Conservation (phyloP, 768 basidiomycete genomes). For the Tricholoma bakamatsutake region DNA sequence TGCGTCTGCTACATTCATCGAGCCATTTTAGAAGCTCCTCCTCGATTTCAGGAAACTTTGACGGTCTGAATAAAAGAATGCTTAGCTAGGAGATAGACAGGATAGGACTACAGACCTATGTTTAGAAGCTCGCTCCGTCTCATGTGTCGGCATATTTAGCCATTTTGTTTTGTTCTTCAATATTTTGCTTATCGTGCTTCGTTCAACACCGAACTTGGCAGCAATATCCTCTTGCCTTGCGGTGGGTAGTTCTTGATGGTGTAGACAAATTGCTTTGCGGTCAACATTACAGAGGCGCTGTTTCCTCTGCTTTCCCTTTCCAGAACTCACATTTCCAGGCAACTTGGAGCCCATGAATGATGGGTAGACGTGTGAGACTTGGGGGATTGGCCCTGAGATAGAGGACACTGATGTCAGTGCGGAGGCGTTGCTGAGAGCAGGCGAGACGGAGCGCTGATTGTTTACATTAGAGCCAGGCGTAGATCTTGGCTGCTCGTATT, state of each 20-base stretch:
- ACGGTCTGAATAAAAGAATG: slow-evolving; percentile 40
- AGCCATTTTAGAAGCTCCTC: slow-evolving; percentile 56
- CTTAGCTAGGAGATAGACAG: slow-evolving; percentile 8
- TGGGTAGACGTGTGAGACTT: slow-evolving; percentile 14
- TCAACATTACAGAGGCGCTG: slow-evolving; percentile 70
- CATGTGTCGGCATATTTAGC: slow-evolving; percentile 62
- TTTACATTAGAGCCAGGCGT: slow-evolving; percentile 31
- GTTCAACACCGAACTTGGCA: slow-evolving; percentile 67
- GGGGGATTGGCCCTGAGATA: slow-evolving; percentile 15
- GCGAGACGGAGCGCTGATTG: slow-evolving; percentile 52
- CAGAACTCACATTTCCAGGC: slow-evolving; percentile 3
- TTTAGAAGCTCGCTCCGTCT: slow-evolving; percentile 56
- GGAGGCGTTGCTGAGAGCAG: slow-evolving; percentile 53
- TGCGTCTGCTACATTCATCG: slow-evolving; percentile 41
- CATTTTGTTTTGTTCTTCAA: slow-evolving; percentile 81
- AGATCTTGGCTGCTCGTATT: slow-evolving; percentile 41
- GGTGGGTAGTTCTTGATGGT: slow-evolving; percentile 56
- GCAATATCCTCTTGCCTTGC: slow-evolving; percentile 85
- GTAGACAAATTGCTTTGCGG: slow-evolving; percentile 69
- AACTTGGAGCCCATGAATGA: slow-evolving; percentile 1
- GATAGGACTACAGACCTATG: slow-evolving; percentile 44
- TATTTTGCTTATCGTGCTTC: slow-evolving; percentile 93
- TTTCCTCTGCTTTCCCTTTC: slow-evolving; percentile 49
- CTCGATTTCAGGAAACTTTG: slow-evolving; percentile 80
- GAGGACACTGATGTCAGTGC: slow-evolving; percentile 47